A percentile compares a stretch with the other conserved stretches of the same genome.
These are phyloP conservation scores for Trichosphaerium sp. DNA, from an alignment of 78 protist genomes.

Conservation along the genomic window DNA sequence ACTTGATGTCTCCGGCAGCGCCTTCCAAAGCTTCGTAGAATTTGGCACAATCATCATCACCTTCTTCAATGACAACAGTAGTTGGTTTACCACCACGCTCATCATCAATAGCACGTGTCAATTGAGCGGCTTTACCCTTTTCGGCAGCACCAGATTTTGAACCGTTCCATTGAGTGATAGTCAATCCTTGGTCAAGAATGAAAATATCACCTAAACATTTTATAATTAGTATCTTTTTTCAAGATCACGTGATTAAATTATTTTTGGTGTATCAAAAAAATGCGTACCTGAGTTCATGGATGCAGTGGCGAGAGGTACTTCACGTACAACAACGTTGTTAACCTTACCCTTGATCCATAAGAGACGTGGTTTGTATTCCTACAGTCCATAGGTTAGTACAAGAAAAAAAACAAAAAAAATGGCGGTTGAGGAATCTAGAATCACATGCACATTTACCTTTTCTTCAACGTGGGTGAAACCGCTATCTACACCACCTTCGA, in stretches of 20 bases:
- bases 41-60: no score
- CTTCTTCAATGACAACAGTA: neutral
- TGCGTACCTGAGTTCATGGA: constrained; percentile 24
- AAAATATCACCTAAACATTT: constrained; percentile 64
- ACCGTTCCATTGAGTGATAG: constrained; percentile 42
- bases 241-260: no score
- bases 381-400: no score
- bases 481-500: no score
- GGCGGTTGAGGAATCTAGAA: no score
- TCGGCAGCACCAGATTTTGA: constrained; percentile 6
- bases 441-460: no score
- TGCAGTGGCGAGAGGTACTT: constrained; percentile 14
- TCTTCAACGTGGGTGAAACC: no score
- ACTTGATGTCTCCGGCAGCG: no score
- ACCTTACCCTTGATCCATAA: constrained; percentile 12
- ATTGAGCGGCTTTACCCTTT: constrained; percentile 4
- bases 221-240: no score
- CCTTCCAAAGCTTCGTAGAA: no score
- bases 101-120: constrained; percentile 15
- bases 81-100: constrained; percentile 32
- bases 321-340: constrained; percentile 14
- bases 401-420: no score
- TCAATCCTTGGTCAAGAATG: constrained; percentile 33
- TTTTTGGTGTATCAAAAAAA: no score
- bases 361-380: constrained; percentile 12